Conservation (phyloP, 2,329 filamentous ascomycete genomes). For the Hymenoscyphus linearis region DNA sequence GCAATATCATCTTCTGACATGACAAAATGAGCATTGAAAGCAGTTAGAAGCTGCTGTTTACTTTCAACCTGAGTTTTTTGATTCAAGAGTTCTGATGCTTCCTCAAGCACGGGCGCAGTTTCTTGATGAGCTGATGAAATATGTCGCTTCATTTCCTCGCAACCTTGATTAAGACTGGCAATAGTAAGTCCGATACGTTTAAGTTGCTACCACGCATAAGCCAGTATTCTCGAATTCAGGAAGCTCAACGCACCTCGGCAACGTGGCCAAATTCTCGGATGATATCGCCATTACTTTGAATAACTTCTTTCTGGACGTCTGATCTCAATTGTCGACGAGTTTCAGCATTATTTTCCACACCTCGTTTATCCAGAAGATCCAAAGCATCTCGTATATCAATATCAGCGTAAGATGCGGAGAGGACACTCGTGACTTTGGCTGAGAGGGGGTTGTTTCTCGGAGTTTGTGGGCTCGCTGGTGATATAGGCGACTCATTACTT, state of each 20-base stretch:
- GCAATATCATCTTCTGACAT: constrained; percentile 75
- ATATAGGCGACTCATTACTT: constrained; percentile 20
- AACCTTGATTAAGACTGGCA: constrained; percentile 70
- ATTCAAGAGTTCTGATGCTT: constrained; percentile 67
- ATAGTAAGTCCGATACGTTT: constrained; percentile 77
- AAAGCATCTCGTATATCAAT: constrained; percentile 85
- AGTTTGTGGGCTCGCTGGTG: constrained; percentile 24
- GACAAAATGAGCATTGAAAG: constrained; percentile 78
- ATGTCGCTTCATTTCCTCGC: constrained; percentile 73
- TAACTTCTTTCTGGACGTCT: constrained; percentile 85
- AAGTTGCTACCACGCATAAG: constrained; percentile 61
- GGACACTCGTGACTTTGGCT: constrained; percentile 74
- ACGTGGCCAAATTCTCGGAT: constrained; percentile 84
- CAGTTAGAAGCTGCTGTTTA: constrained; percentile 71
- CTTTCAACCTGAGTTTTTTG: constrained; percentile 70
- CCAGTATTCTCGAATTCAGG: constrained; percentile 12
- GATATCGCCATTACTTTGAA: constrained; percentile 86
- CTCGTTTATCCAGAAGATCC: constrained; percentile 67
- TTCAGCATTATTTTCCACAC: constrained; percentile 68
- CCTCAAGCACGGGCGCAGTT: constrained; percentile 68
- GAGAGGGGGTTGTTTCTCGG: constrained; percentile 57
- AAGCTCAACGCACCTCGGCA: constrained; percentile 58
- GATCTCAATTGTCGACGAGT: constrained; percentile 73
- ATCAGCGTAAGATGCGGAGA: constrained; percentile 90
- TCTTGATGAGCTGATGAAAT: constrained; percentile 70